A percentile compares a stretch with the other conserved stretches of the same genome.
Conservation (phyloP, 176 grass and related monocot genomes). For the Alloteropsis semialata region DNA sequence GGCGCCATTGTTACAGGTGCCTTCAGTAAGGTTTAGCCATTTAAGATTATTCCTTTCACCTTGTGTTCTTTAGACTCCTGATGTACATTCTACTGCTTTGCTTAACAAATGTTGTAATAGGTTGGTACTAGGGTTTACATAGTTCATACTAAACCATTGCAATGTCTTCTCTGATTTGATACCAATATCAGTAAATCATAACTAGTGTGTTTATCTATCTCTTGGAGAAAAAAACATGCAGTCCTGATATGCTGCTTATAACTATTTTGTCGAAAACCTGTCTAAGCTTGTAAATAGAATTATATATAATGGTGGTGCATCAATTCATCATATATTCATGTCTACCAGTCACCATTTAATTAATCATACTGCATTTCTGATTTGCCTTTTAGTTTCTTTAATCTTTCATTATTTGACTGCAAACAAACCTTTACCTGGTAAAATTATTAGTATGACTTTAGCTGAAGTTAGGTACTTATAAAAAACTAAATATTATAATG, state of each 20-base stretch:
- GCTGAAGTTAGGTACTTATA: background rate
- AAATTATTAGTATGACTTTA: background rate
- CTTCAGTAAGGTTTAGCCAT: background rate
- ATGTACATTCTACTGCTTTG: background rate
- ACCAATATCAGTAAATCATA: background rate
- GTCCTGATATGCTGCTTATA: background rate
- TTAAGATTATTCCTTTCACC: conserved; percentile 18
- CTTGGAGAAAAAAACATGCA: background rate
- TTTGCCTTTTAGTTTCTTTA: background rate
- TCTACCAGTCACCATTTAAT: background rate
- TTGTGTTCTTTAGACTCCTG: background rate
- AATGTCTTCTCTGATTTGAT: background rate
- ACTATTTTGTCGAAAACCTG: conserved; percentile 6
- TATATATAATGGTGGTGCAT: conserved; percentile 1
- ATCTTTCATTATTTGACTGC: background rate
- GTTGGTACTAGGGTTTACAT: background rate
- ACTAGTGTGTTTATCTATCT: conserved; percentile 2
- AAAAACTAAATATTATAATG: too few species aligned
- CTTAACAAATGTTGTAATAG: background rate
- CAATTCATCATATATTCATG: background rate
- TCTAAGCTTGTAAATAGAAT: background rate
- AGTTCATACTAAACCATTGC: background rate
- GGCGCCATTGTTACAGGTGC: conserved; percentile 7
- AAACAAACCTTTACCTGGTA: background rate
- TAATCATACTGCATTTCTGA: background rate